phyloP scores from a whole-genome alignment of 1,284 basidiomycete species.

The Cryptococcus sp. region DNA sequence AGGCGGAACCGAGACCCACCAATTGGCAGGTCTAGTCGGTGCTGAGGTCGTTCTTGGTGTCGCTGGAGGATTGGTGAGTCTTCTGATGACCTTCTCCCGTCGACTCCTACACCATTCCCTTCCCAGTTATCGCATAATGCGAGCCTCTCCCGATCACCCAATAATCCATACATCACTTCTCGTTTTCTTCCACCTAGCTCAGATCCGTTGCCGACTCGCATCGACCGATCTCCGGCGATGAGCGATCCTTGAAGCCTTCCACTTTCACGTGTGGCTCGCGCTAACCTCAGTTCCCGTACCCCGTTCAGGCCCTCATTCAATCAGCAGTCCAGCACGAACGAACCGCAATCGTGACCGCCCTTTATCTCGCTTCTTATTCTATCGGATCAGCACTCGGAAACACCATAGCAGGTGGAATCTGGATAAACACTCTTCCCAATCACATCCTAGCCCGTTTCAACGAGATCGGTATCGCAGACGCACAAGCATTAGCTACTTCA shows the following conservation, averaged over 20 bases:
- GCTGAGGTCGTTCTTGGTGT: conserved; percentile 49
- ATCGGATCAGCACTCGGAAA: conserved; percentile 48
- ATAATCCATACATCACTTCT: too few species aligned
- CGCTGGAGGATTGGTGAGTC: conserved; percentile 34
- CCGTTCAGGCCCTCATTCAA: conserved; percentile 47
- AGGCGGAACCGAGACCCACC: conserved; percentile 28
- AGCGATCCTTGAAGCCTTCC: neutral
- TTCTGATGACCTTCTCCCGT: neutral
- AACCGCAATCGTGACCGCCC: conserved; percentile 44
- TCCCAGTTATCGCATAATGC: too few species aligned
- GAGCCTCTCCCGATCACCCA: too few species aligned
- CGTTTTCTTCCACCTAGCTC: too few species aligned
- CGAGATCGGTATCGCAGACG: conserved; percentile 20
- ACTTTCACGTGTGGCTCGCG: conserved; percentile 27
- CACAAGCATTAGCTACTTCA: conserved; percentile 35
- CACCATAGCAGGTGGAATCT: conserved; percentile 49
- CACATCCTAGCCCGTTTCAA: conserved; percentile 13
- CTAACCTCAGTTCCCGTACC: conserved; percentile 51
- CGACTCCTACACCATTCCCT: too few species aligned
- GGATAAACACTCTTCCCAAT: conserved; percentile 29
- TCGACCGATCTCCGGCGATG: too few species aligned
- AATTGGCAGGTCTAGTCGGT: conserved; percentile 43
- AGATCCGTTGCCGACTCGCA: too few species aligned
- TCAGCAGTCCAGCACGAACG: conserved; percentile 46
- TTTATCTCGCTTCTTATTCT: conserved; percentile 47